Evolutionary conservation across 116 monocot species (phyloP).

Genomic region (Cymodocea nodosa): DNA sequence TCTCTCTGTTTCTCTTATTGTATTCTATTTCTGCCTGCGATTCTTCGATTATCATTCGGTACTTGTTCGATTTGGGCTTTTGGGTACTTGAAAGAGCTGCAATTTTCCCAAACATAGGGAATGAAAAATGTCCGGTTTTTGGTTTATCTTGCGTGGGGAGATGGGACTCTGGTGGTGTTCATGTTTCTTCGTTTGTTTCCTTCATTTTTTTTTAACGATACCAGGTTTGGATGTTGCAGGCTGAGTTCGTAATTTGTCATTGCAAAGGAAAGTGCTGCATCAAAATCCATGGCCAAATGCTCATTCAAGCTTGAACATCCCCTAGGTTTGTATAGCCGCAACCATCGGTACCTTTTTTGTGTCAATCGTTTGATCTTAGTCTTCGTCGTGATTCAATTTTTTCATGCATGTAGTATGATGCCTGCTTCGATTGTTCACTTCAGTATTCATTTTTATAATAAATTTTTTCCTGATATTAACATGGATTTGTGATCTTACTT

Average conservation of each 20-base stretch:
- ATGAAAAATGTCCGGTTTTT: neutral
- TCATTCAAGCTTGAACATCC: slow-evolving; percentile 13
- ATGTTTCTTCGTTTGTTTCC: neutral
- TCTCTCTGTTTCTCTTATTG: neutral
- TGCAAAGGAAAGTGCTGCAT: neutral
- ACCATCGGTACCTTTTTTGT: neutral
- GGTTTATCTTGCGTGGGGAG: neutral
- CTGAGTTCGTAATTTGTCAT: neutral
- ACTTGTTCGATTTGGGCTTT: too few relatives aligned
- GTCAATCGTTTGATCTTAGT: neutral
- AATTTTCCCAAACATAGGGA: neutral
- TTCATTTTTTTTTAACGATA: neutral
- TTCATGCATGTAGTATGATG: too few relatives aligned
- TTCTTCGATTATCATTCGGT: too few relatives aligned
- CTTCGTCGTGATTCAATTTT: too few relatives aligned
- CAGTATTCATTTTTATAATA: too few relatives aligned
- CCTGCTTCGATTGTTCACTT: too few relatives aligned
- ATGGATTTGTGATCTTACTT: too few relatives aligned
- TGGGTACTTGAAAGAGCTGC: neutral
- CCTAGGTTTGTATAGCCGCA: slow-evolving; percentile 2
- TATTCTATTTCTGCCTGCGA: neutral
- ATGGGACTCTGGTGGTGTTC: neutral
- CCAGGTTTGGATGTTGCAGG: neutral
- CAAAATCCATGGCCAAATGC: slow-evolving; percentile 9
- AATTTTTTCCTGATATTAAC: too few relatives aligned